A percentile compares a stretch with the other conserved stretches of the same genome.
Conservation (phyloP, 2,329 filamentous ascomycete genomes). For the Geosmithia morbida region DNA sequence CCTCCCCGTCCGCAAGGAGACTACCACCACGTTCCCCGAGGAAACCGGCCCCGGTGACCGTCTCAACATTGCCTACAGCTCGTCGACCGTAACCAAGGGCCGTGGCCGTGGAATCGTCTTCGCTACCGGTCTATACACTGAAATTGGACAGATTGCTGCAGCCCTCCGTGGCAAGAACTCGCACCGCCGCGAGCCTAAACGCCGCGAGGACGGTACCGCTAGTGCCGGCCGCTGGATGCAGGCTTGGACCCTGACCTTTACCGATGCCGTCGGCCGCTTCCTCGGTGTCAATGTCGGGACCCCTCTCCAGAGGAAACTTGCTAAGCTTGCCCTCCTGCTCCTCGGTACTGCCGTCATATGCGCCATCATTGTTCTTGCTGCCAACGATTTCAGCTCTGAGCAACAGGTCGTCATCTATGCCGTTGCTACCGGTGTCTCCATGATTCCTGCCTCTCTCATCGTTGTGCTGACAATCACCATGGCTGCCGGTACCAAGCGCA, state of each 20-base stretch:
- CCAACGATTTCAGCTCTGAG: constrained; percentile 21
- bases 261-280: constrained; percentile 24
- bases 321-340: constrained; percentile 53
- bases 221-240: constrained; percentile 15
- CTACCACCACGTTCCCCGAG: constrained; percentile 22
- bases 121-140: constrained; percentile 45
- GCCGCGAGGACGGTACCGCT: constrained; percentile 25
- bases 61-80: constrained; percentile 48
- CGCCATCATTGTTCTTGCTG: constrained; percentile 28
- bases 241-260: constrained; percentile 20
- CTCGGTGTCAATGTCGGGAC: constrained; percentile 43
- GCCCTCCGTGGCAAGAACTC: constrained; percentile 22
- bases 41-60: constrained; percentile 39
- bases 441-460: constrained; percentile 34
- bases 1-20: constrained; percentile 40
- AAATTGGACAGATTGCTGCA: constrained; percentile 46
- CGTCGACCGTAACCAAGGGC: constrained; percentile 47
- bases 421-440: constrained; percentile 29
- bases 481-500: constrained; percentile 37
- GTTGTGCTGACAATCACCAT: constrained; percentile 45
- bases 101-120: constrained; percentile 45
- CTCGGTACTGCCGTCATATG: constrained; percentile 42
- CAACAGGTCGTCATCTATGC: constrained; percentile 28
- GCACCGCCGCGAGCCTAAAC: constrained; percentile 20
- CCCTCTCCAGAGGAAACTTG: constrained; percentile 54